These are phyloP conservation scores for Neurospora hispaniola DNA, from an alignment of 495 filamentous ascomycete genomes.

Conservation along the genomic window DNA sequence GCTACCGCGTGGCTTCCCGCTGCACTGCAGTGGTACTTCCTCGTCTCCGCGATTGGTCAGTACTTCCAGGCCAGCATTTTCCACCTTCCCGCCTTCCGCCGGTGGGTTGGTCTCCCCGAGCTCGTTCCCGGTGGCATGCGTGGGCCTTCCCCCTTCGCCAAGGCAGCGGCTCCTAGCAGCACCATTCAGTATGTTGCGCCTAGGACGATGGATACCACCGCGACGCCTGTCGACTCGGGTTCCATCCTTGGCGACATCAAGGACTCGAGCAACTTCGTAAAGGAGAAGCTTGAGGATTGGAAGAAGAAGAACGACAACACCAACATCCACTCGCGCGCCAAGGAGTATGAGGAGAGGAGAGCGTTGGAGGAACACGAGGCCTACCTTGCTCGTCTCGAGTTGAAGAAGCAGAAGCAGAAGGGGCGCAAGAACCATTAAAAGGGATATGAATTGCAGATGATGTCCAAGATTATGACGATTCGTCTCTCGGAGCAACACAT, in stretches of 20 bases:
- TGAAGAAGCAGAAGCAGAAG: conserved; percentile 9
- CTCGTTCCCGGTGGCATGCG: conserved; percentile 18
- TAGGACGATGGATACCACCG: conserved; percentile 17
- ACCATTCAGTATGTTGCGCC: conserved; percentile 19
- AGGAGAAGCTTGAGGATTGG: conserved; percentile 27
- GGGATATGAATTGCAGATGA: not conserved
- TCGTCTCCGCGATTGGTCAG: conserved; percentile 43
- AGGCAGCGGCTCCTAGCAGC: conserved; percentile 3
- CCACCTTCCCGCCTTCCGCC: conserved; percentile 38
- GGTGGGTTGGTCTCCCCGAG: conserved; percentile 36
- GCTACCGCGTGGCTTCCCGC: conserved; percentile 58
- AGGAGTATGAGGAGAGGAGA: conserved; percentile 38
- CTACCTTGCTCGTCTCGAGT: conserved; percentile 20
- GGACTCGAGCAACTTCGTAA: conserved; percentile 16
- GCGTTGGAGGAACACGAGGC: conserved; percentile 34
- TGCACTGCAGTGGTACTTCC: conserved; percentile 64
- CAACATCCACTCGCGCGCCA: conserved; percentile 18
- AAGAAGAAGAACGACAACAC: conserved; percentile 10
- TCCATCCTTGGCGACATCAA: conserved; percentile 15
- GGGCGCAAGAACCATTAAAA: not conserved
- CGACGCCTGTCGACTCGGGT: conserved; percentile 4
- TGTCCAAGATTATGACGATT: not conserved
- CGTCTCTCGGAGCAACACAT: not conserved
- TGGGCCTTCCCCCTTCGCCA: not conserved
- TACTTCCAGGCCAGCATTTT: conserved; percentile 48